These are phyloP conservation scores for Clarkia xantiana DNA, from an alignment of 345 rosid species.

Conservation along the genomic window DNA sequence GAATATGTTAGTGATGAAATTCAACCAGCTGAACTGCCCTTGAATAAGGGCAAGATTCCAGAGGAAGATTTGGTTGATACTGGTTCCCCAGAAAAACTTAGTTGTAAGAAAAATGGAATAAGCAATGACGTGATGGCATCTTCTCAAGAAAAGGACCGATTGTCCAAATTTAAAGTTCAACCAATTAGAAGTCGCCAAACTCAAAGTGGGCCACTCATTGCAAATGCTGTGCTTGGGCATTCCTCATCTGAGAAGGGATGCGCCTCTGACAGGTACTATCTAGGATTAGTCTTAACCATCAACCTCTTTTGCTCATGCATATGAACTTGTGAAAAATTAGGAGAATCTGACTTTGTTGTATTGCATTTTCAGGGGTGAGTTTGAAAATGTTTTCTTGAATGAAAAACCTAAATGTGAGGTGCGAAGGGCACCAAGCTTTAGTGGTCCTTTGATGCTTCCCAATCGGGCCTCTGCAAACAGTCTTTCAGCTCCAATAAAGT, in stretches of 20 bases:
- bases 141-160: conserved; percentile 35
- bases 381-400: conserved; percentile 28
- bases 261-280: conserved; percentile 48
- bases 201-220: conserved; percentile 79
- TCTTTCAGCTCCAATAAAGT: conserved; percentile 90
- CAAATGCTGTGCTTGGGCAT: conserved; percentile 40
- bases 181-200: conserved; percentile 50
- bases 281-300: neutral
- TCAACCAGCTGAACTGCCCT: conserved; percentile 2
- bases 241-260: conserved; percentile 46
- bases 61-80: conserved; percentile 33
- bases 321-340: no score
- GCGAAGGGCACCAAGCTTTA: conserved; percentile 76
- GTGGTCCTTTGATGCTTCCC: conserved; percentile 94
- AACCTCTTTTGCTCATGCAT: conserved; percentile 6
- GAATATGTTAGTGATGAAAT: no score
- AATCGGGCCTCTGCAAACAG: conserved; percentile 97
- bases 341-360: neutral
- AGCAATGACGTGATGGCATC: conserved; percentile 33
- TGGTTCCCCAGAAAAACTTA: conserved; percentile 21
- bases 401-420: conserved; percentile 34
- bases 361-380: conserved; percentile 39
- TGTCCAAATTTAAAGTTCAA: conserved; percentile 28
- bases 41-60: conserved; percentile 34
- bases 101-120: conserved; percentile 25